Conservation (phyloP, 441 rosid species). For the Populus hybrid region DNA sequence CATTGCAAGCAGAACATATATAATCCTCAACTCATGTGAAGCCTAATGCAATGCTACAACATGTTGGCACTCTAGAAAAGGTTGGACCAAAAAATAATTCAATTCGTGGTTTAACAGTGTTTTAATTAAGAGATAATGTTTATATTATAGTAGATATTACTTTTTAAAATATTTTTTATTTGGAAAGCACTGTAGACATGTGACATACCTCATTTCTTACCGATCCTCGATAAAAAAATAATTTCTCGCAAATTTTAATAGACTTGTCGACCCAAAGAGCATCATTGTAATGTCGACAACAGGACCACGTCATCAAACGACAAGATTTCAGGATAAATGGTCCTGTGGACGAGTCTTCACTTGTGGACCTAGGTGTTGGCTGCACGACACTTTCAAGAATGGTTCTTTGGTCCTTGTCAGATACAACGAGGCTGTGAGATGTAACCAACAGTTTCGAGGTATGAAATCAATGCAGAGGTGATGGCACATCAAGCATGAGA, state of each 20-base stretch:
- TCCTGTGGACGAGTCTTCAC: conserved; percentile 1
- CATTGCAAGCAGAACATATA: no score
- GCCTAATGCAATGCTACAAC: no score
- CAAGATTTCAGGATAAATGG: conserved; percentile 1
- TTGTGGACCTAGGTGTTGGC: background rate
- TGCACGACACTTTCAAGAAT: background rate
- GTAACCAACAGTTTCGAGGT: background rate
- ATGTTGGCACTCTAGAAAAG: no score
- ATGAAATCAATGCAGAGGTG: background rate
- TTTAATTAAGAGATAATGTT: no score
- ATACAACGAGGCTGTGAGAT: background rate
- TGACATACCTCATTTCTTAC: no score
- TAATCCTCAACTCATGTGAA: background rate
- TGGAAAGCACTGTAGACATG: no score
- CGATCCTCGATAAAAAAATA: no score
- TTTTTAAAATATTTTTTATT: no score
- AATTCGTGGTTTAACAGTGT: no score
- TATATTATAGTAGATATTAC: no score
- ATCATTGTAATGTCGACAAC: background rate
- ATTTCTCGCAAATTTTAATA: background rate
- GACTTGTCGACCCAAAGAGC: background rate
- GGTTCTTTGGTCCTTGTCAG: background rate
- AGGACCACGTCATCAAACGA: background rate
- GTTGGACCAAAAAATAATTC: no score
- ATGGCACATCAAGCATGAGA: background rate